Evolutionary conservation across 2,329 filamentous ascomycete species (phyloP), one percentile per base, ranked within the genome.

Genomic region (Alternaria ethzedia): DNA sequence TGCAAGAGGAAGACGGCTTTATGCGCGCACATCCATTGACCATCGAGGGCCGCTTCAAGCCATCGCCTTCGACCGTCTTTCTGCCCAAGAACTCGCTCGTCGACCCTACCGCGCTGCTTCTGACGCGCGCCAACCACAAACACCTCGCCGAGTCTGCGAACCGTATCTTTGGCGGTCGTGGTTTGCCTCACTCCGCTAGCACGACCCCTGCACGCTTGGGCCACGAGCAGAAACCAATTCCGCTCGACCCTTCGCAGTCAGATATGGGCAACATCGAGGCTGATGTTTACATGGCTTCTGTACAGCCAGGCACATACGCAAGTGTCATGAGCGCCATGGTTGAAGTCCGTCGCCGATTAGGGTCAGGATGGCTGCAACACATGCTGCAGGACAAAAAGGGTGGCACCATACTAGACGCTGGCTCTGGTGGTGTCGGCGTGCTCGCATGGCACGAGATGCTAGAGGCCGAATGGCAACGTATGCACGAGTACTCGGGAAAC

Each of bases 391-490:
- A 82, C 23, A 87, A 88, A 69, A 83, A 86, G 62, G 86, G 83
- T n/a, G 86, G 87, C 17, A 86, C 88, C 28, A 85, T 96, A 7
- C 83, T 96, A 5, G 92, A 96, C 75, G 89, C 89, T 5, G 92
- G 92, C 8, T 88, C 88, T 21, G 92, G 88, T 17, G 93, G 92
- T 12, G 91, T 90, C 15, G 91, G 88, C 10, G 80, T 93, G 32
- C 80, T 91, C 5, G 93, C 92, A 6, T 95, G 92, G 88, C 85
- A 92, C 57, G 90, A 95, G 69, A 85, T 98, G 10, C 72, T 96
- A 13, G 85, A 89, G 65, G 91, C 94, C 0, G 94, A 98, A 76
- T 97, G 92, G 90, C 88, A 91, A 57, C 76, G 90, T 1, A 86
- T 94, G 81, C 86, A 82, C 49, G 79, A 83, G 47, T 63, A 70